phyloP scores from a whole-genome alignment of 2,329 filamentous ascomycete genomes.

The Colletotrichum cereale region DNA sequence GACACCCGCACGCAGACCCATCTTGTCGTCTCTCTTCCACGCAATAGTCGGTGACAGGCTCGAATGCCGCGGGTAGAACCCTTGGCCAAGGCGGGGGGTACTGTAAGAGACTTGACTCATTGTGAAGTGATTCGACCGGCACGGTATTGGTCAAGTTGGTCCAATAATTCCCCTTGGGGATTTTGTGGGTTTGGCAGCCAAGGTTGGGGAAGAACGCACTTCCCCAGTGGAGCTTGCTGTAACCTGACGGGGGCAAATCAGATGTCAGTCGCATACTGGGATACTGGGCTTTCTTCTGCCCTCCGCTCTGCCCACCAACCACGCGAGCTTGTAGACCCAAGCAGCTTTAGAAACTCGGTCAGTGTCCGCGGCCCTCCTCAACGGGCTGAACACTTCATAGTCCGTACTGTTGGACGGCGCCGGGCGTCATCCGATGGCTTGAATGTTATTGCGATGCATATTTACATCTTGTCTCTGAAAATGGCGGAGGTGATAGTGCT shows the following conservation, averaged over 20 bases:
- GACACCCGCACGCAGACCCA: background rate
- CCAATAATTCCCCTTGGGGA: constrained; percentile 37
- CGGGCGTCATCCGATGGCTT: background rate
- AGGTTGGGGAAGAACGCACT: constrained; percentile 28
- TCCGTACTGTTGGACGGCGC: background rate
- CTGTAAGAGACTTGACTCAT: constrained; percentile 19
- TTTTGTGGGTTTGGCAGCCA: constrained; percentile 28
- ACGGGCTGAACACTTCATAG: background rate
- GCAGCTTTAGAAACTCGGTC: background rate
- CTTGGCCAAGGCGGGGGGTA: constrained; percentile 5
- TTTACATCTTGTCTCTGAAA: background rate
- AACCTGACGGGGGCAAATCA: constrained; percentile 18
- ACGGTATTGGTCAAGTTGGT: constrained; percentile 4
- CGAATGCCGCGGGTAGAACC: background rate
- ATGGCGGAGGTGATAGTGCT: background rate
- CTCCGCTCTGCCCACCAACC: background rate
- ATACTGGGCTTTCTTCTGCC: background rate
- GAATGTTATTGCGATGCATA: background rate
- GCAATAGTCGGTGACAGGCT: constrained; percentile 12
- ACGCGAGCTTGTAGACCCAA: background rate
- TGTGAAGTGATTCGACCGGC: constrained; percentile 15
- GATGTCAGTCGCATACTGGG: constrained; percentile 13
- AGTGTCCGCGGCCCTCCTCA: constrained; percentile 1
- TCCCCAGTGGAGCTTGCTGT: constrained; percentile 13
- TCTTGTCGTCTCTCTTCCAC: background rate